Base-by-base conservation (phyloP, 164 flowering plant genomes). In the Dillenia suffruticosa region DNA sequence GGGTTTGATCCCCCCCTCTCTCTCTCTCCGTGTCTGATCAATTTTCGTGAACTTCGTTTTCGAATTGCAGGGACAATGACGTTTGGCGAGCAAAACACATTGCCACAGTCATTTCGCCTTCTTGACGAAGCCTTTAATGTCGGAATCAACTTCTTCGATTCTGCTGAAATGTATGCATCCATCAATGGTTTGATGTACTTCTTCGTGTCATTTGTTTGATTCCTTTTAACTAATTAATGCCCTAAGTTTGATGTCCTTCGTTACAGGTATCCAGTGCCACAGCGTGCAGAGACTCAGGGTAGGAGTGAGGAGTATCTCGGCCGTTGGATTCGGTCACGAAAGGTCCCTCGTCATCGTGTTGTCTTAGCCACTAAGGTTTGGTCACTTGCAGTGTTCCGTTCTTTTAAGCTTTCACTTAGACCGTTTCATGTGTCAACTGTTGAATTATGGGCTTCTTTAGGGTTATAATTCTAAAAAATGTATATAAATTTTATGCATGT, bases 241-340 rank as follows among this genome's bases (percentile, higher is more conserved):
- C 15, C 43, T 9, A 44, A 26, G 9, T 58, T 24, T 12, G 16
- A n/a, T 26, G 10, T 55, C 11, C 2, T 46, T 53, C 16, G 9
- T 22, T 22, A 32, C 61, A 88, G 94, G 94, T 91, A 91, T 75
- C 97, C 96, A 13, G 93, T 91, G 71, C 95, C 93, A 57, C 97
- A 91, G 76, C 79, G 86, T 1, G 79, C 93, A 2, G 80, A 79
- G 55, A 86, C 91, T 17, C 93, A 88, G 47, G 97, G 95, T 46
- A 81, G 82, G 74, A 91, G 97, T 57, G 95, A 91, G 77, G 87
- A 82, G 73, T 84, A 75, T 61, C n/a, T 88, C 10, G 97, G 96
- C 32, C 77, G 78, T 22, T 91, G 97, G 97, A 70, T 91, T 49
- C 74, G 73, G 67, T 71, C 70, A 6, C 58, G 80, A 55, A 84